These are phyloP conservation scores for Malassezia sympodialis DNA, from an alignment of 1,284 basidiomycete species.

Conservation along the genomic window DNA sequence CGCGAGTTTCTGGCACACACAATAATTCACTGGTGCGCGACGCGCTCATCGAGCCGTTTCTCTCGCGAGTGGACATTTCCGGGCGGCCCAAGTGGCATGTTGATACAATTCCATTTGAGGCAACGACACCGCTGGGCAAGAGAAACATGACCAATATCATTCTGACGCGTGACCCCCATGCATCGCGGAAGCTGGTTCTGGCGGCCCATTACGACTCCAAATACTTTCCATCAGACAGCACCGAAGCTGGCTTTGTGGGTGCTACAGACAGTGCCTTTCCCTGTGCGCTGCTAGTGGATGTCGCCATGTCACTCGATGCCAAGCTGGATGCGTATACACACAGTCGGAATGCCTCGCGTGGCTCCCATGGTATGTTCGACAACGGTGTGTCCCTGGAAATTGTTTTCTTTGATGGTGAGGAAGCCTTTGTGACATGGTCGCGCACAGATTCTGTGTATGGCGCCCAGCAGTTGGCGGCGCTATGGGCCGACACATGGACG, in stretches of 20 bases:
- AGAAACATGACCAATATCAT: constrained; percentile 81
- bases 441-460: constrained; percentile 85
- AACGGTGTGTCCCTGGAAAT: constrained; percentile 83
- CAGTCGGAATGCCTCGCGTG: not conserved
- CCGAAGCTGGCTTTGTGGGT: constrained; percentile 70
- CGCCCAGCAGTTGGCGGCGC: constrained; percentile 33
- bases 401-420: constrained; percentile 97
- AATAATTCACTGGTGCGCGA: constrained; percentile 30
- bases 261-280: constrained; percentile 95
- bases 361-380: not conserved
- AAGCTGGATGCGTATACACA: constrained; percentile 27
- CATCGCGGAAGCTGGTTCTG: constrained; percentile 72
- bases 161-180: constrained; percentile 74
- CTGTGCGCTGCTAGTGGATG: constrained; percentile 61
- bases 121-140: constrained; percentile 66
- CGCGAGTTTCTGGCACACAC: constrained; percentile 35
- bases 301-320: constrained; percentile 33
- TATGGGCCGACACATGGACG: constrained; percentile 5
- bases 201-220: constrained; percentile 95
- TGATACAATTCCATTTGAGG: constrained; percentile 25
- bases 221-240: constrained; percentile 64
- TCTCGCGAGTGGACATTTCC: constrained; percentile 13
- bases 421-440: constrained; percentile 87
- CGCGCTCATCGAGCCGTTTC: constrained; percentile 27
- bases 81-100: constrained; percentile 35